Evolutionary conservation across 1,284 basidiomycete species (phyloP).

Genomic region (Trichosporon sp.): DNA sequence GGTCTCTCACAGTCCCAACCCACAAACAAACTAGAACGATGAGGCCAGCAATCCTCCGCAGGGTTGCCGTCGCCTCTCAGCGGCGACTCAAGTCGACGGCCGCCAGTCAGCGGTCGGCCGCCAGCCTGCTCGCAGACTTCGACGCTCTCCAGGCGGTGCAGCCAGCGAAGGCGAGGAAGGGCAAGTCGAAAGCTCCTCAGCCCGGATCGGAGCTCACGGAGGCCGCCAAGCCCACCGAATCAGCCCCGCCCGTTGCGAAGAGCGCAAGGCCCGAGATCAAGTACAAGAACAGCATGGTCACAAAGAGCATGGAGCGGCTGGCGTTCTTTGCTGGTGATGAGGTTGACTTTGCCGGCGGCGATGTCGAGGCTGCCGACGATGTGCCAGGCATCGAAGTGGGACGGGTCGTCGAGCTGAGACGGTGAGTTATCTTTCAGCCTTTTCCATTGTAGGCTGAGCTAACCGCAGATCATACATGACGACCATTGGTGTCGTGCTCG

Average conservation of each 20-base stretch:
- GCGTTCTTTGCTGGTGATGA: conserved; percentile 24
- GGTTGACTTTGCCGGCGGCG: conserved; percentile 2
- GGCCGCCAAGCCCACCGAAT: background rate
- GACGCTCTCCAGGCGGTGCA: background rate
- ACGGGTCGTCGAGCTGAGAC: conserved; percentile 46
- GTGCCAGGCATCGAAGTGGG: conserved; percentile 41
- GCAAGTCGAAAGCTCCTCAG: conserved; percentile 8
- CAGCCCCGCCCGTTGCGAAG: background rate
- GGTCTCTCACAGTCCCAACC: background rate
- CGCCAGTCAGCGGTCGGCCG: background rate
- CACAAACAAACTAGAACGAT: background rate
- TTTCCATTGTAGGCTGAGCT: background rate
- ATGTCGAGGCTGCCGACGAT: conserved; percentile 25
- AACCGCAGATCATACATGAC: conserved; percentile 29
- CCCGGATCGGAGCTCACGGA: no score
- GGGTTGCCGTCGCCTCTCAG: background rate
- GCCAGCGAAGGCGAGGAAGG: conserved; percentile 5
- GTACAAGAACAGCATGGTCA: conserved; percentile 16
- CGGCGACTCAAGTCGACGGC: background rate
- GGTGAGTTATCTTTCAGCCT: conserved; percentile 35
- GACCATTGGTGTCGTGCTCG: conserved; percentile 47
- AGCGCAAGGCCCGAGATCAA: conserved; percentile 10
- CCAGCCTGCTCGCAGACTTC: background rate
- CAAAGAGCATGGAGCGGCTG: conserved; percentile 25
- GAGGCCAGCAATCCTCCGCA: background rate